Evolutionary conservation across 768 basidiomycete species (phyloP), one percentile per base, ranked within the genome.

Genomic region (Rubroboletus satanas): DNA sequence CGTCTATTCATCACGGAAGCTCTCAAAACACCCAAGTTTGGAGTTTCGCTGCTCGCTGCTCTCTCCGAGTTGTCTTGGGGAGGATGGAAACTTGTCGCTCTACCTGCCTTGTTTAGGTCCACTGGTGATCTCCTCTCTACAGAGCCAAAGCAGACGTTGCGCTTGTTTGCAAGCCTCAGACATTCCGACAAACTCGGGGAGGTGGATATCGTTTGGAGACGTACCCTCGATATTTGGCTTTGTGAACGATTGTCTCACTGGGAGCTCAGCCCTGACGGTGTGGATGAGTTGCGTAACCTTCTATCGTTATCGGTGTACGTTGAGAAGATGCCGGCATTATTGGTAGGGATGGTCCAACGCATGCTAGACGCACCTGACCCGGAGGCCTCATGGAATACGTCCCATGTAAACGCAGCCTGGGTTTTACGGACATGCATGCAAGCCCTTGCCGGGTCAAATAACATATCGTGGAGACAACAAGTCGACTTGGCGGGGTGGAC

Each of bases 31-130:
- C 68, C 68, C 36, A 56, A 50, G 7, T 83, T 88, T 55, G 81
- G 79, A 1, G 57, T 83, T 3, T 76, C 78, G 31, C 70, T 92
- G 5, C 77, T 82, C 29, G 83, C 84, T 0, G 73, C 79, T 5
- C 77, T 92, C 7, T 77, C 84, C 2, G 84, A 86, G 45, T 69
- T 85, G 5, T 76, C 75, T 0, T 93, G 89, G 87, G 82, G 82
- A 18, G 90, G 88, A 3, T 92, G 88, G 88, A 88, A 83, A 65
- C 73, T 82, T 32, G 67, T 90, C 10, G 87, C 80, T 14, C 65
- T 85, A 2, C 85, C 88, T 2, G 68, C 77, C 12, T 63, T 90
- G n/a, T 61, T 83, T 14, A 82, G 80, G 60, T 72, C 74, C 31
- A 80, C 79, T 2, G 70, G 74, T 4, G 75, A 74, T 45, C 62